Evolutionary conservation across 306 rosid species (phyloP), one percentile per base, ranked within the genome.

Genomic region (Albizia julibrissin): DNA sequence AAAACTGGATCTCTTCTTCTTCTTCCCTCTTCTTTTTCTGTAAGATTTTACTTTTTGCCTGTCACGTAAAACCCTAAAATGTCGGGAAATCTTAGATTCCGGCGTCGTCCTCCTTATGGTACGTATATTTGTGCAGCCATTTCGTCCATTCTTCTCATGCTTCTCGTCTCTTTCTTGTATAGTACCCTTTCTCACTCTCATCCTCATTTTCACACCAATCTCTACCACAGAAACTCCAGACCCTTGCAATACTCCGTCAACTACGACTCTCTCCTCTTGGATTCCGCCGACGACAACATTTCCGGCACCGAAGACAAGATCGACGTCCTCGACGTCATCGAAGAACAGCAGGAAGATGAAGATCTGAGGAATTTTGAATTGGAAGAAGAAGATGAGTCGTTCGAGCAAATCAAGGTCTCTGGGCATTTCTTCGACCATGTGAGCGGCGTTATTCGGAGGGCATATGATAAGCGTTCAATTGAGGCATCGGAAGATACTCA

Each of bases 401-500:
- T 87, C 0, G 94, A 86, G 19, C 87, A 69, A 59, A 78, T 74
- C 74, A 82, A 80, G 77, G 84, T 67, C 56, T 85, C 91, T 0
- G 98, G 93, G 0, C 92, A 82, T 62, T 91, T 87, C 79, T 95
- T 85, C 75, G 91, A 93, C 67, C 99, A 91, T 31, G 82, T 86
- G 21, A 88, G 70, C 4, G 95, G 99, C 13, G 95, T 85, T 34
- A 90, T 95, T 31, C 73, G 98, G 34, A 85, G 83, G 82, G 84
- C 89, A 0, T 86, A 91, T 72, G 82, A 34, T 14, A 80, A 85
- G 72, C 85, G 88, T 12, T 87, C 88, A 18, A 73, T 84, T 34
- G 89, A 90, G 19, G 91, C 87, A 15, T 88, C 87, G 91, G 84
- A 85, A 21, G 91, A 86, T 49, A 87, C 86, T 16, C 84, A 76